Evolutionary conservation across 257 asterid genomes (phyloP), one percentile per base, ranked within the genome.

Genomic region (Pogostemon cablin): DNA sequence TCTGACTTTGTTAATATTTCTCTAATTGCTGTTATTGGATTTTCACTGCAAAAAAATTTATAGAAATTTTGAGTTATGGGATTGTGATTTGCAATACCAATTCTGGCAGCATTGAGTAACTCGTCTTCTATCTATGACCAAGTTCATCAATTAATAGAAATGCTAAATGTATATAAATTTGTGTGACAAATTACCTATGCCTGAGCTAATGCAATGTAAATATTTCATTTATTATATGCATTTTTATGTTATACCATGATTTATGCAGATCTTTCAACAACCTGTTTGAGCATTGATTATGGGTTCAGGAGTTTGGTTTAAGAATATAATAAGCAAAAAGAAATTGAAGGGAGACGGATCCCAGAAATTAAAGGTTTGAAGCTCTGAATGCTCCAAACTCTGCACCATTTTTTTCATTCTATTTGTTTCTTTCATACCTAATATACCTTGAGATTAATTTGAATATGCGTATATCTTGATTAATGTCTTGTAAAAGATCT

Each of bases 291-390:
- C 72, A 66, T 58, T 75, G 56, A 58, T 66, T 62, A 88, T 89
- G 97, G 93, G 90, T 65, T 86, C 91, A 3, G 87, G 90, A 57
- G 85, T 81, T 74, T 91, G 97, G 96, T 79, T 87, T 61, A 91
- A 83, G 90, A 86, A 83, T 79, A 86, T 89, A 67, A 81, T 87
- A 72, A 81, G 79, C 80, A 80, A 83, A 81, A 89, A 74, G 83
- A 91, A 87, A 81, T 65, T 10, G 48, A 91, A 82, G 62, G 87
- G 79, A 64, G 80, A 70, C 40, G 74, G 76, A 71, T 75, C 86
- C 48, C 83, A 72, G 56, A 86, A 79, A 72, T 35, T 60, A 63
- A 86, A 91, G 97, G 93, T 87, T 76, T 7, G 76, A 7, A 41
- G 61, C 68, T 66, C 62, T 71, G 40, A 50, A 58, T 20, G 65